A percentile compares a stretch with the other conserved stretches of the same genome.
phyloP scores from a whole-genome alignment of 768 basidiomycete species.

The Leccinum fibrillosum region DNA sequence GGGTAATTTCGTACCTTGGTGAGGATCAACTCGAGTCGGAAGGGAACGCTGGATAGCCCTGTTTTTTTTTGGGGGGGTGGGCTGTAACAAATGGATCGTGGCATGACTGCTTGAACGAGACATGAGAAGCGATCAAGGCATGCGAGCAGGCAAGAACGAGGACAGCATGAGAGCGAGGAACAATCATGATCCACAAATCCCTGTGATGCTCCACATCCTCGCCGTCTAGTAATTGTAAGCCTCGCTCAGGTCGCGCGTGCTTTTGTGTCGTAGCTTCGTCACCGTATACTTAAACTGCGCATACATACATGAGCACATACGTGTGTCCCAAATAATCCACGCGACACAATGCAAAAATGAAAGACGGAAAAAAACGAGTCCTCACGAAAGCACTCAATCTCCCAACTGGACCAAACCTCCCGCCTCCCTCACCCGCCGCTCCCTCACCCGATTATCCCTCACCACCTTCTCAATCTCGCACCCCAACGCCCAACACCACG shows the following conservation, averaged over 20 bases:
- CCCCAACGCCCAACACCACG: slow-evolving; percentile 94
- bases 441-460: slow-evolving; percentile 58
- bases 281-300: background rate
- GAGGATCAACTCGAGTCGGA: background rate
- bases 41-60: background rate
- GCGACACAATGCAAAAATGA: background rate
- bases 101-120: background rate
- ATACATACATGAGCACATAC: background rate
- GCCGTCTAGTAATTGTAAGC: background rate
- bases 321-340: background rate
- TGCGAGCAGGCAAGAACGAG: background rate
- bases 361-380: background rate
- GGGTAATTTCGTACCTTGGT: background rate
- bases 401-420: slow-evolving; percentile 50
- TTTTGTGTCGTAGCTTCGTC: background rate
- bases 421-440: slow-evolving; percentile 59
- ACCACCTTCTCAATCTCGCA: slow-evolving; percentile 83
- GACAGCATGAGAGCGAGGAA: background rate
- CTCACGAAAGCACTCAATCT: slow-evolving; percentile 4
- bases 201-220: background rate
- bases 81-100: background rate
- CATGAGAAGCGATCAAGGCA: background rate
- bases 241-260: background rate
- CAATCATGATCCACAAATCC: background rate
- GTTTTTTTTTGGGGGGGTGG: background rate